A percentile compares a stretch with the other conserved stretches of the same genome.
Conservation (phyloP, 2,329 filamentous ascomycete genomes). For the Pezicula carpinea region DNA sequence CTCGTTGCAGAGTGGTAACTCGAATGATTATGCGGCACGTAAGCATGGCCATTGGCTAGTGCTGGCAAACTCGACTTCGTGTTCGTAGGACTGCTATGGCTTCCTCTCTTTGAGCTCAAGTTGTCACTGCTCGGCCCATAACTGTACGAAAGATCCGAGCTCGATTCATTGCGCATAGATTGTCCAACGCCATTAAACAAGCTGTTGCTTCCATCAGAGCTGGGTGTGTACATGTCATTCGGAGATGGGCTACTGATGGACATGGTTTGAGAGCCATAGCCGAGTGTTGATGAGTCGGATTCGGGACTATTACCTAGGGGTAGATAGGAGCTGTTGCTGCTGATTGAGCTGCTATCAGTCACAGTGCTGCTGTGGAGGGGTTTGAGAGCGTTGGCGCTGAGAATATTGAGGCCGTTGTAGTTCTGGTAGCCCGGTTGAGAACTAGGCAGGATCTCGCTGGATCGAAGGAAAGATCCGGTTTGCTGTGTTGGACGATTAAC, state of each 20-base stretch:
- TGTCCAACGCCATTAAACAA: not conserved
- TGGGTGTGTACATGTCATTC: constrained; percentile 14
- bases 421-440: constrained; percentile 10
- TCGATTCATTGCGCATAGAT: constrained; percentile 9
- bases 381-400: constrained; percentile 4
- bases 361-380: constrained; percentile 6
- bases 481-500: constrained; percentile 11
- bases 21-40: constrained; percentile 10
- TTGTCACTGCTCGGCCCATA: constrained; percentile 4
- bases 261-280: constrained; percentile 12
- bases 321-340: constrained; percentile 14
- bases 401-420: constrained; percentile 9
- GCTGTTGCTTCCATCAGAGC: constrained; percentile 2
- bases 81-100: constrained; percentile 10
- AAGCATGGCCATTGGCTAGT: constrained; percentile 15
- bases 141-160: constrained; percentile 14
- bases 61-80: constrained; percentile 4
- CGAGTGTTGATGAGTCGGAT: constrained; percentile 17
- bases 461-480: constrained; percentile 9
- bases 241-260: constrained; percentile 1
- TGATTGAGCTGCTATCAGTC: constrained; percentile 9
- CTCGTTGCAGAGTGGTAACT: constrained; percentile 2
- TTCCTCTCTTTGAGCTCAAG: constrained; percentile 11
- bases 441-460: constrained; percentile 8
- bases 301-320: constrained; percentile 20